These are phyloP conservation scores for Periconia sp. DNA, from an alignment of 2,329 filamentous ascomycete genomes.

Conservation along the genomic window DNA sequence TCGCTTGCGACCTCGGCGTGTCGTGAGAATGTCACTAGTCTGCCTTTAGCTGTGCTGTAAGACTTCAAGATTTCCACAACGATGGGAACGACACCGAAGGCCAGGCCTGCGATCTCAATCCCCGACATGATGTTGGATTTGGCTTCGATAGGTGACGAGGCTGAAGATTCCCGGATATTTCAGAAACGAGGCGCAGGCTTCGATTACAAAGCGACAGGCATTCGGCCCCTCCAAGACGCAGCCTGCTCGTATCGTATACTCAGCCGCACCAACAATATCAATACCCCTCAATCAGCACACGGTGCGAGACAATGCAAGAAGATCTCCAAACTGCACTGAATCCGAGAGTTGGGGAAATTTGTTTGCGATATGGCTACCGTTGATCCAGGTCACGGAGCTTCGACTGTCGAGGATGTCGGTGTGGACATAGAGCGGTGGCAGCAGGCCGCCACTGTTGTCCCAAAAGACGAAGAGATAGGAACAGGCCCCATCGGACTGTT, in stretches of 20 bases:
- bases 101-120: constrained; percentile 9
- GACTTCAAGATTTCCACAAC: constrained; percentile 12
- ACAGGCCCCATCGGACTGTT: not conserved
- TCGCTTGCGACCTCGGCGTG: constrained; percentile 5
- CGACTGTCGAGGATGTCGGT: not conserved
- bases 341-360: not conserved
- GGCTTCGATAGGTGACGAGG: too few species aligned
- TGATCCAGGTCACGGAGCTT: not conserved
- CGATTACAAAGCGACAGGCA: not conserved
- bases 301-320: not conserved
- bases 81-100: constrained; percentile 10
- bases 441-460: constrained; percentile 1
- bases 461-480: constrained; percentile 1
- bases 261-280: not conserved
- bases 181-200: not conserved
- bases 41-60: constrained; percentile 5
- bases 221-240: not conserved
- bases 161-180: not conserved
- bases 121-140: constrained; percentile 1
- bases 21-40: constrained; percentile 6
- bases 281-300: not conserved
- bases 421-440: constrained; percentile 2
- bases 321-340: not conserved
- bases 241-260: not conserved
- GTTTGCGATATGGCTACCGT: not conserved